phyloP scores from a whole-genome alignment of 192 early-diverging fungal genomes.

The Rhizophagus clarus region DNA sequence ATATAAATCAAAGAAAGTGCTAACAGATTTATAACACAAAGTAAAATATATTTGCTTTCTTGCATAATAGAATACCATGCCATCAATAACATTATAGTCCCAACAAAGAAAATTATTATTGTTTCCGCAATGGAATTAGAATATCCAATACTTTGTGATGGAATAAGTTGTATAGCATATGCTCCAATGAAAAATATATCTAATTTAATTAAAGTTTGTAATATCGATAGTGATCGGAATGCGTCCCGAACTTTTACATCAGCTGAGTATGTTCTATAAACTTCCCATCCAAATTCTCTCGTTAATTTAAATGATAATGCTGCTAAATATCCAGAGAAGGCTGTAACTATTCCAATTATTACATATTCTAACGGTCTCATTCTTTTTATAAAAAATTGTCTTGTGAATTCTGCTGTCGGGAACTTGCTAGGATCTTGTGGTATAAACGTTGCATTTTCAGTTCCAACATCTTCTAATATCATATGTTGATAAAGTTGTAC shows the following conservation, averaged over 20 bases:
- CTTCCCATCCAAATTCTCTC: slow-evolving; percentile 51
- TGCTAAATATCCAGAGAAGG: slow-evolving; percentile 36
- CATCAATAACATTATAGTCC: slow-evolving; percentile 34
- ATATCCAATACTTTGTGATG: slow-evolving; percentile 42
- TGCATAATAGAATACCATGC: slow-evolving; percentile 33
- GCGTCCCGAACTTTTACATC: slow-evolving; percentile 42
- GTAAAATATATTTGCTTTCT: slow-evolving; percentile 42
- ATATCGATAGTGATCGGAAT: slow-evolving; percentile 34
- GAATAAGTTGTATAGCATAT: slow-evolving; percentile 49
- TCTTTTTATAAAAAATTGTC: slow-evolving; percentile 27
- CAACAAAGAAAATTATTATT: slow-evolving; percentile 42
- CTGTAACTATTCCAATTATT: slow-evolving; percentile 46
- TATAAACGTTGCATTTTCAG: neutral
- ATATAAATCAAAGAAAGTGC: slow-evolving; percentile 2
- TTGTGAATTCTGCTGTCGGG: neutral
- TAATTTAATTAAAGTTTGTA: slow-evolving; percentile 49
- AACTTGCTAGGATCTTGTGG: neutral
- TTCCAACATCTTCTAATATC: slow-evolving; percentile 28
- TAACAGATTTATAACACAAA: slow-evolving; percentile 25
- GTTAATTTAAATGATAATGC: slow-evolving; percentile 36
- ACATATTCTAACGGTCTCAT: slow-evolving; percentile 50
- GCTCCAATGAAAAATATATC: slow-evolving; percentile 49
- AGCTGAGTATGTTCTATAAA: slow-evolving; percentile 48
- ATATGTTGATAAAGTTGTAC: slow-evolving; percentile 59
- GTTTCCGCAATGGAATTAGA: slow-evolving; percentile 34